Evolutionary conservation across 2,329 filamentous ascomycete species (phyloP).

Genomic region (Hortaea werneckii): DNA sequence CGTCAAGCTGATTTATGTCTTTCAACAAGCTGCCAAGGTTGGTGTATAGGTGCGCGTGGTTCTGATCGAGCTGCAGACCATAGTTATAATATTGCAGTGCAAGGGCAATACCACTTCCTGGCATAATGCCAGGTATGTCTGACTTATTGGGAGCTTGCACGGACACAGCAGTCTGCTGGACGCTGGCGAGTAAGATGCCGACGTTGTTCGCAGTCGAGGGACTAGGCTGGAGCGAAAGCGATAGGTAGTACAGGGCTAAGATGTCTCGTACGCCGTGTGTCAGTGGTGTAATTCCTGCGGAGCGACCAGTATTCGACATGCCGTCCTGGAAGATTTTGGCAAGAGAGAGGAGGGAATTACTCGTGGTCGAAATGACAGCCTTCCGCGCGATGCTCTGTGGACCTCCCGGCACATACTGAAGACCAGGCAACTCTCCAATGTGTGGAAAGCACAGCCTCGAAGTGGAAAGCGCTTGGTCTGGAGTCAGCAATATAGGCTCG

Average conservation of each 20-base stretch:
- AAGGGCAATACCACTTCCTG: constrained; percentile 77
- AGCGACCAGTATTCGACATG: constrained; percentile 62
- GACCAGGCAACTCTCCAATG: constrained; percentile 67
- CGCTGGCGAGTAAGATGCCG: constrained; percentile 87
- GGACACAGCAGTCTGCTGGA: constrained; percentile 57
- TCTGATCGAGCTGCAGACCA: constrained; percentile 72
- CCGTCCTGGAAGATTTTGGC: constrained; percentile 97
- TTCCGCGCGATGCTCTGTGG: constrained; percentile 60
- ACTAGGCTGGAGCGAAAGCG: constrained; percentile 84
- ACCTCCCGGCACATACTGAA: constrained; percentile 49
- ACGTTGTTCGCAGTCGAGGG: constrained; percentile 98
- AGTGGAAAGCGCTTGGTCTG: constrained; percentile 73
- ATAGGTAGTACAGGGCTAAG: constrained; percentile 87
- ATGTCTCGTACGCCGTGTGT: constrained; percentile 82
- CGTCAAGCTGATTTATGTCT: constrained; percentile 84
- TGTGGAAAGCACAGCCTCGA: constrained; percentile 71
- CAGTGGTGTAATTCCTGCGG: constrained; percentile 21
- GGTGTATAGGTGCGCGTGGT: constrained; percentile 92
- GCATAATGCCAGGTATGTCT: constrained; percentile 64
- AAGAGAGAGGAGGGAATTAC: constrained; percentile 85
- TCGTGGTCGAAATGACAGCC: constrained; percentile 82
- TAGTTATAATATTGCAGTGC: constrained; percentile 94
- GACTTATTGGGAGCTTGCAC: constrained; percentile 15
- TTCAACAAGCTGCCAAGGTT: constrained; percentile 93
- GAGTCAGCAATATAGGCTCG: constrained; percentile 67